Evolutionary conservation across 2,329 filamentous ascomycete genomes (phyloP).

Genomic region (Calcarisporium arbuscula): DNA sequence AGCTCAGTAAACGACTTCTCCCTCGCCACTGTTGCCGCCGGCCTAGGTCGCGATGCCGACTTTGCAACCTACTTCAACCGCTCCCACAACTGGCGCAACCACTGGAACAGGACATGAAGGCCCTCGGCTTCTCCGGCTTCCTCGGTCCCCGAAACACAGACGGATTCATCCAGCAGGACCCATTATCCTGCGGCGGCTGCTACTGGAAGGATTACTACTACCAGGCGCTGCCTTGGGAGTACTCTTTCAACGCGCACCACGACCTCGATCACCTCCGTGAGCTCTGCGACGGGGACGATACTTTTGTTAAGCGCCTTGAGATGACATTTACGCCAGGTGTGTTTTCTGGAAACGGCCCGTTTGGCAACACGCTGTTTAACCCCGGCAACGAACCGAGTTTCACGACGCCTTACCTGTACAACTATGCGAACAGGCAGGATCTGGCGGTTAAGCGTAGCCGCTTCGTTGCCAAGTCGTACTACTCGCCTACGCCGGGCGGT

Average conservation of each 20-base stretch:
- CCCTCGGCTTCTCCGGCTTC: constrained; percentile 58
- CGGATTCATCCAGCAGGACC: constrained; percentile 47
- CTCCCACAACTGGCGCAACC: constrained; percentile 64
- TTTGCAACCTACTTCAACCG: constrained; percentile 54
- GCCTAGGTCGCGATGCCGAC: constrained; percentile 44
- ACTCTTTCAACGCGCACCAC: constrained; percentile 64
- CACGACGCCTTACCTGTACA: constrained; percentile 62
- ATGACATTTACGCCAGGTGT: constrained; percentile 51
- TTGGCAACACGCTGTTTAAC: constrained; percentile 56
- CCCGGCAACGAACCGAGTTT: constrained; percentile 64
- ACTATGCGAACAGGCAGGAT: constrained; percentile 58
- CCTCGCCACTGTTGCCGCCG: constrained; percentile 57
- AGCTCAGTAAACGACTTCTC: constrained; percentile 61
- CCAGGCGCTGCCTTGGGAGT: constrained; percentile 57
- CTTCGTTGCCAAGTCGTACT: constrained; percentile 52
- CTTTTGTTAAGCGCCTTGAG: constrained; percentile 52
- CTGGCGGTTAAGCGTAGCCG: constrained; percentile 54
- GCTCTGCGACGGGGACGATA: constrained; percentile 46
- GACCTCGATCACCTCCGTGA: constrained; percentile 51
- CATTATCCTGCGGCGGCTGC: constrained; percentile 54
- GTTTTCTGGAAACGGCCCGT: constrained; percentile 33
- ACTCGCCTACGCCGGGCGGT: constrained; percentile 46
- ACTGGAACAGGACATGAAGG: constrained; percentile 57
- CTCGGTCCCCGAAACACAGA: constrained; percentile 52
- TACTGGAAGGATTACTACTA: constrained; percentile 59